phyloP scores from a whole-genome alignment of 352 stramenopile genomes.

The Globisporangium barbulae region DNA sequence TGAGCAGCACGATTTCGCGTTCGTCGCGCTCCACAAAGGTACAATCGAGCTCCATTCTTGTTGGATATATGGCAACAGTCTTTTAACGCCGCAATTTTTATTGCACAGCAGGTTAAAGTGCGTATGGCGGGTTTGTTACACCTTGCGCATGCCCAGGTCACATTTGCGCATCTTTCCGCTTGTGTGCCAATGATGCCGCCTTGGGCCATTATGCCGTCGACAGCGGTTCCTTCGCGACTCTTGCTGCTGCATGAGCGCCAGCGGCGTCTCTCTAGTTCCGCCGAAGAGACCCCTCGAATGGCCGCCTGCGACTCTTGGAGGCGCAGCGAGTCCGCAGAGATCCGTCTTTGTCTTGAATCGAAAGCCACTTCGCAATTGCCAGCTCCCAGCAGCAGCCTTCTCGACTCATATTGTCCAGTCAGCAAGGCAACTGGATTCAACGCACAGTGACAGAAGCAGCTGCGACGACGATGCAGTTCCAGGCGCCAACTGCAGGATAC shows the following conservation, averaged over 20 bases:
- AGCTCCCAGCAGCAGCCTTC: not conserved
- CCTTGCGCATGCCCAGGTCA: not conserved
- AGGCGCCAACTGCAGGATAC: conserved; percentile 4
- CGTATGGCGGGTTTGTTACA: no score
- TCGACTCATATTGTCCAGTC: not conserved
- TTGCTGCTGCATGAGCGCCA: not conserved
- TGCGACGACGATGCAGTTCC: conserved; percentile 9
- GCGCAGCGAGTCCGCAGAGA: not conserved
- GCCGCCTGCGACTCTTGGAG: conserved; percentile 4
- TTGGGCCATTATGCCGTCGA: not conserved
- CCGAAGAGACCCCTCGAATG: not conserved
- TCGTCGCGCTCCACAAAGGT: no score
- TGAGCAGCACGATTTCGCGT: no score
- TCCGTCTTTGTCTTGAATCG: not conserved
- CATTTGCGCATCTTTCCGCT: not conserved
- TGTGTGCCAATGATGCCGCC: not conserved
- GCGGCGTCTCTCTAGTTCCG: not conserved
- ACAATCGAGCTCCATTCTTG: no score
- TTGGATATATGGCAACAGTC: no score
- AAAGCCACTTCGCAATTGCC: not conserved
- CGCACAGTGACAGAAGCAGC: not conserved
- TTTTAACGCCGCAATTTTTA: no score
- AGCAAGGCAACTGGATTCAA: not conserved
- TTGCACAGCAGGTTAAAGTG: no score
- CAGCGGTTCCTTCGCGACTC: not conserved